Percentiles rank a stretch among this genome's conserved stretches.
Conservation (phyloP, 495 filamentous ascomycete genomes). For the Penicillium lagena region DNA sequence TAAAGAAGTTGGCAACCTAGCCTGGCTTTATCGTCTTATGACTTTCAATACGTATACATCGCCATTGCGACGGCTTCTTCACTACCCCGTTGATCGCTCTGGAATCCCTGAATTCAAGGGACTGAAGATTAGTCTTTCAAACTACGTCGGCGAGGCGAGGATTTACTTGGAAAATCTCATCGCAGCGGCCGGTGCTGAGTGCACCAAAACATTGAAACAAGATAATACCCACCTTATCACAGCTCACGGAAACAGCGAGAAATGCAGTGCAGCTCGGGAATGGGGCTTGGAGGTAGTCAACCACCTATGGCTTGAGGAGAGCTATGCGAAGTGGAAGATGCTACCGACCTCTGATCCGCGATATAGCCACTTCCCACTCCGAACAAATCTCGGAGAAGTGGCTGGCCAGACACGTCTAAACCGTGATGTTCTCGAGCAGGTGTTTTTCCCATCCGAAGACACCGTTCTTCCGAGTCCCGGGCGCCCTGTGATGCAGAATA, state of each 20-base stretch:
- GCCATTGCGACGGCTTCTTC: slow-evolving; percentile 71
- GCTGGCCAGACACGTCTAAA: slow-evolving; percentile 78
- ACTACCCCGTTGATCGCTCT: slow-evolving; percentile 74
- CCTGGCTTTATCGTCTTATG: slow-evolving; percentile 91
- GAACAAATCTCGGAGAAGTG: slow-evolving; percentile 89
- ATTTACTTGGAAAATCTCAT: slow-evolving; percentile 92
- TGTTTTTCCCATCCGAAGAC: slow-evolving; percentile 45
- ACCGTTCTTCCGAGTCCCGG: slow-evolving; percentile 11
- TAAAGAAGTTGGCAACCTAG: slow-evolving; percentile 83
- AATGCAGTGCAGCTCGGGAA: slow-evolving; percentile 82
- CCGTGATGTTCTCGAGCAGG: slow-evolving; percentile 42
- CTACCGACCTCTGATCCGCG: slow-evolving; percentile 59
- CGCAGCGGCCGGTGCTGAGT: slow-evolving; percentile 71
- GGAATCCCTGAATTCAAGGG: slow-evolving; percentile 75
- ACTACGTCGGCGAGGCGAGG: slow-evolving; percentile 91
- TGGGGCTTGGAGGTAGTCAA: slow-evolving; percentile 90
- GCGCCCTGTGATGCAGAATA: slow-evolving; percentile 27
- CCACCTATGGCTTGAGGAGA: slow-evolving; percentile 96
- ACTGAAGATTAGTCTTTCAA: slow-evolving; percentile 78
- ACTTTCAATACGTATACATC: slow-evolving; percentile 82
- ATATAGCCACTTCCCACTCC: slow-evolving; percentile 75
- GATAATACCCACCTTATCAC: slow-evolving; percentile 96
- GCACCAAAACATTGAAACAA: slow-evolving; percentile 85
- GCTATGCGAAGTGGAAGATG: slow-evolving; percentile 79
- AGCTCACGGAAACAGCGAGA: slow-evolving; percentile 80